These are phyloP conservation scores for Hirsutella minnesotensis DNA, from an alignment of 2,329 filamentous ascomycete species.

Conservation along the genomic window DNA sequence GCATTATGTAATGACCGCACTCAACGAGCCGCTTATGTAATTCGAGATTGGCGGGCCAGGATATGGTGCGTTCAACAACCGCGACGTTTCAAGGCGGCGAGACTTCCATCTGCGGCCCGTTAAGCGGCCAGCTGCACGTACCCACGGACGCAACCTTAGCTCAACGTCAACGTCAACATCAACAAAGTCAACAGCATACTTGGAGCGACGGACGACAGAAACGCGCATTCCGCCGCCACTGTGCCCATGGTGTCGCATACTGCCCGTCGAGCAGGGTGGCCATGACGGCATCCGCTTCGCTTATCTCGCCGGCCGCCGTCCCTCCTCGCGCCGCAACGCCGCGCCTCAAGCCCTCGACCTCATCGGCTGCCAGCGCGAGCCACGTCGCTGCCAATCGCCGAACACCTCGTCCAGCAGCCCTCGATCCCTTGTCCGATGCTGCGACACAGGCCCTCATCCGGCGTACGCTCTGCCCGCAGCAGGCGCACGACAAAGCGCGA, in stretches of 20 bases:
- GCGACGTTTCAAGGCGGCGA: background rate
- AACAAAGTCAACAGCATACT: background rate
- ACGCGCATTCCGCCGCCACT: background rate
- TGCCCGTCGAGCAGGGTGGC: slow-evolving; percentile 9
- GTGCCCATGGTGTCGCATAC: slow-evolving; percentile 14
- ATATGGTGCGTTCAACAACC: background rate
- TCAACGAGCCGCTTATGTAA: no score
- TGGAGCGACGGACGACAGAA: background rate
- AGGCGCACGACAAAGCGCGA: slow-evolving; percentile 44
- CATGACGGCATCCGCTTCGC: slow-evolving; percentile 17
- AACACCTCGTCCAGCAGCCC: slow-evolving; percentile 19
- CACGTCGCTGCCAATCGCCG: slow-evolving; percentile 16
- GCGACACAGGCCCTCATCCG: slow-evolving; percentile 74
- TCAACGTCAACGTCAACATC: slow-evolving; percentile 5
- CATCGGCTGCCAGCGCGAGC: slow-evolving; percentile 7
- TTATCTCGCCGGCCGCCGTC: slow-evolving; percentile 6
- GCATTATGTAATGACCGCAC: no score
- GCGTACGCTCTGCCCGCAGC: slow-evolving; percentile 69
- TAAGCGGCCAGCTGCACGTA: slow-evolving; percentile 3
- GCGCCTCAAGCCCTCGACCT: slow-evolving; percentile 3
- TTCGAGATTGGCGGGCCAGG: no score
- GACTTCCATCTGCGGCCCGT: slow-evolving; percentile 9
- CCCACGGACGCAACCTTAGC: slow-evolving; percentile 6
- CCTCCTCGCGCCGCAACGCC: slow-evolving; percentile 5
- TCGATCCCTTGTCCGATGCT: slow-evolving; percentile 57